Base-by-base conservation (phyloP, 306 rosid genomes). In the Quercus suber region DNA sequence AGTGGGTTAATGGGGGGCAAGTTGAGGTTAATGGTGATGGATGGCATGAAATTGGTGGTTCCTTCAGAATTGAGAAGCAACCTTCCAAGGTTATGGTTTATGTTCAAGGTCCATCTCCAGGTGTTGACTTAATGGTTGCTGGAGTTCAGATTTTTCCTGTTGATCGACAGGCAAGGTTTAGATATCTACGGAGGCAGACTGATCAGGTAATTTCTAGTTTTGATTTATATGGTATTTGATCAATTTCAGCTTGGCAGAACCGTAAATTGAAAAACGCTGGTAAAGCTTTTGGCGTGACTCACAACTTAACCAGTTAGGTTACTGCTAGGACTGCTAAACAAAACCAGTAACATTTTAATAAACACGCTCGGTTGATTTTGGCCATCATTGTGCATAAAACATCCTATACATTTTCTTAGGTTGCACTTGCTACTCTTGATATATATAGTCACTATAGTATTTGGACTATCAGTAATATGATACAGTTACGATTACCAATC, bases 1-100 rank as follows among this genome's bases (percentile, higher is more conserved):
- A 95, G 63, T 95, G 99, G 99, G 99, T 89, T 79, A 92, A 95
- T 8, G 99, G 97, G 6, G 99, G 97, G 59, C 99, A 91, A 63
- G 85, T 63, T 43, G 94, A 89, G 77, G 74, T 84, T 72, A 75
- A 78, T 58, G 91, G 89, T 71, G 82, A 61, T 56, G 83, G 87
- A 77, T 95, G 99, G 99, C 90, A 91, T 75, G 99, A 95, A 84
- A 89, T 95, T 76, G 94, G 98, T 65, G 98, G 97, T 68, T 95
- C 98, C 21, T 95, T 92, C 77, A 90, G 98, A 89, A 84, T 91
- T 78, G 99, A 92, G 88, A 95, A 92, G 79, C 97, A 91, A 79
- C 88, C 98, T 20, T 82, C 94, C 17, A 93, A 92, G 71, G 97
- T 92, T 71, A 86, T 90, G 90, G 93, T 91, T 79, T 93, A 91